Conservation (phyloP, 2,329 filamentous ascomycete genomes). For the Xylariaceae sp. region DNA sequence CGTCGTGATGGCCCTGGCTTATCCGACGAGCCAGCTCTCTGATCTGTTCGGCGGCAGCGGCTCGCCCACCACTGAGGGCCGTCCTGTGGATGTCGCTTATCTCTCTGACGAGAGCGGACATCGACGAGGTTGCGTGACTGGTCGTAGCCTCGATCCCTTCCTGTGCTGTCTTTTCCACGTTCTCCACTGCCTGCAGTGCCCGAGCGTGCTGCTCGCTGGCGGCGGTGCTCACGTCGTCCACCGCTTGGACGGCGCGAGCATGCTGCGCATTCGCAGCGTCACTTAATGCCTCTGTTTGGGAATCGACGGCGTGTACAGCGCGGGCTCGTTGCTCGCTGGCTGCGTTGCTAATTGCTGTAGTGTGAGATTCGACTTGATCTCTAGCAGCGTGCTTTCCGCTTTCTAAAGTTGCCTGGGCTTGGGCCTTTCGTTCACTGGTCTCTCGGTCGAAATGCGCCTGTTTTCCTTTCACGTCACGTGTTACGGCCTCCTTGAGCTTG, state of each 20-base stretch:
- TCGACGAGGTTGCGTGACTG: constrained; percentile 3
- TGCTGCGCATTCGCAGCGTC: not conserved
- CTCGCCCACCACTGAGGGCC: constrained; percentile 4
- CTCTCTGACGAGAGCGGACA: constrained; percentile 4
- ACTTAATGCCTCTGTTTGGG: not conserved
- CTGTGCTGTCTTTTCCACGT: constrained; percentile 7
- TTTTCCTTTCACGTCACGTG: constrained; percentile 15
- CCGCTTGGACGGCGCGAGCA: not conserved
- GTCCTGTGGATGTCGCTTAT: constrained; percentile 13
- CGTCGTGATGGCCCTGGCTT: constrained; percentile 4
- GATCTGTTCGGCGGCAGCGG: constrained; percentile 14
- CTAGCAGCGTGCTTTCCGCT: not conserved
- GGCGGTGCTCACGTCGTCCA: constrained; percentile 2
- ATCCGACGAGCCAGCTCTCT: constrained; percentile 9
- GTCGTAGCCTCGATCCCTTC: constrained; percentile 6
- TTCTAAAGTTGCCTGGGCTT: constrained; percentile 2
- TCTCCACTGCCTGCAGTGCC: constrained; percentile 1
- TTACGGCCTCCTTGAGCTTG: constrained; percentile 12
- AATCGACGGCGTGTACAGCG: not conserved
- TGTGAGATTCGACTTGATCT: constrained; percentile 5
- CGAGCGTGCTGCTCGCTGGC: constrained; percentile 6
- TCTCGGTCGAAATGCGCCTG: constrained; percentile 16
- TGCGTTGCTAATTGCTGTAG: not conserved
- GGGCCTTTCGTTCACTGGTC: constrained; percentile 10
- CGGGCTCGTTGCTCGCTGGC: not conserved